Evolutionary conservation across 1,139 yeast genomes (phyloP), one percentile per base, ranked within the genome.

Genomic region (Pichia kudriavzevii): DNA sequence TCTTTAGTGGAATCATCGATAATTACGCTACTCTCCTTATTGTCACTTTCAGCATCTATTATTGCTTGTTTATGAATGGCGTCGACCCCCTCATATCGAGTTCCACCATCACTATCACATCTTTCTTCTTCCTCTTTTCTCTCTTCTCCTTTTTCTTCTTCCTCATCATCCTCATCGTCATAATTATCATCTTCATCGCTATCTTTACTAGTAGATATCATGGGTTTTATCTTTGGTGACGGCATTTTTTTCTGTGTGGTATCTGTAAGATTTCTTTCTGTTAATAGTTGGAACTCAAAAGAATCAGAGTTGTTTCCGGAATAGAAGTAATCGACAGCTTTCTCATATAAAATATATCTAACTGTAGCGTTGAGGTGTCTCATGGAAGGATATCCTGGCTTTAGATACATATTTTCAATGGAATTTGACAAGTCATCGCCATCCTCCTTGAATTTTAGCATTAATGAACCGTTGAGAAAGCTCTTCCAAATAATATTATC

Each of bases 271-370:
- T n/a, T n/a, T n/a, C n/a, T n/a, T n/a, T n/a, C n/a, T n/a, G n/a
- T n/a, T n/a, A n/a, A n/a, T n/a, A 32, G 5, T n/a, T 40, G 34
- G 25, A 39, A 35, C 25, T 41, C 45, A 24, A 25, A 28, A 7
- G 11, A 11, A n/a, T 28, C 27, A 10, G 14, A n/a, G 5, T 8
- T 15, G 9, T 20, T 19, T 2, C 23, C 23, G 2, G 23, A 30
- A 35, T 58, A 55, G 24, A 52, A 58, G 30, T 54, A 52, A 50
- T 78, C 83, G 12, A 81, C 68, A 6, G 87, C 91, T 49, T 74
- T 76, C 47, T 80, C 88, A 75, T 84, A 81, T 18, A 81, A 60
- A 14, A 80, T 66, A 46, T 79, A 80, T 46, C 91, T 63, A 24
- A 80, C 59, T 44, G 77, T 80, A 35, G 80, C 60, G 3, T 85